These are phyloP conservation scores for Mycena sanguinolenta DNA, from an alignment of 768 basidiomycete species.

Conservation along the genomic window DNA sequence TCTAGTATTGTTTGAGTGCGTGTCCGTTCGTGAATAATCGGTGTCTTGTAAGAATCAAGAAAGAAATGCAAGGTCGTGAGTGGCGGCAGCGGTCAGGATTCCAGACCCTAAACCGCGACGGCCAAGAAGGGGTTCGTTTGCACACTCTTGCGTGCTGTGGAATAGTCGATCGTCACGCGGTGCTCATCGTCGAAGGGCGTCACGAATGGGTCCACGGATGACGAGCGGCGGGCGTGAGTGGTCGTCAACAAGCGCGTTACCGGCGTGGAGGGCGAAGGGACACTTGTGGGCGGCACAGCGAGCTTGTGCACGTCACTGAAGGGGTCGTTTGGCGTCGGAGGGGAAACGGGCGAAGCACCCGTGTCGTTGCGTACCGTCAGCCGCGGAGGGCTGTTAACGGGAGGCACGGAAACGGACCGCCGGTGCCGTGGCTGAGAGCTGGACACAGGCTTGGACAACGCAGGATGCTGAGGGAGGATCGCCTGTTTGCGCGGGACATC, in stretches of 20 bases:
- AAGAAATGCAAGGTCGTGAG: constrained; percentile 9
- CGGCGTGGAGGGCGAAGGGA: constrained; percentile 47
- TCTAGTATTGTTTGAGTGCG: constrained; percentile 17
- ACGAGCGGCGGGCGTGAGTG: constrained; percentile 57
- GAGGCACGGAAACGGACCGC: constrained; percentile 37
- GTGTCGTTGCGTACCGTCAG: constrained; percentile 18
- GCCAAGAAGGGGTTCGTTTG: constrained; percentile 65
- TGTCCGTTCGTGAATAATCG: constrained; percentile 27
- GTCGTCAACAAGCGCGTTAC: constrained; percentile 61
- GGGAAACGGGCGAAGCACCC: background rate
- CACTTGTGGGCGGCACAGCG: constrained; percentile 37
- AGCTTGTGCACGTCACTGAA: constrained; percentile 39
- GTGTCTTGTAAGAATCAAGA: constrained; percentile 4
- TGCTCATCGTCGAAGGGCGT: constrained; percentile 87
- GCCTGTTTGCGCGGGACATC: constrained; percentile 31
- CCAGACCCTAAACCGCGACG: constrained; percentile 38
- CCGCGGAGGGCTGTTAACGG: constrained; percentile 8
- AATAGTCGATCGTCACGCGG: constrained; percentile 42
- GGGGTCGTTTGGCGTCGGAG: constrained; percentile 21
- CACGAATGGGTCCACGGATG: constrained; percentile 70
- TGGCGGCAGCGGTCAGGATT: constrained; percentile 6
- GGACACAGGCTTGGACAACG: constrained; percentile 33
- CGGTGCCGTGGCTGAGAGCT: constrained; percentile 37
- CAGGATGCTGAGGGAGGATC: constrained; percentile 47
- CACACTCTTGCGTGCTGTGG: constrained; percentile 58